A percentile compares a stretch with the other conserved stretches of the same genome.
Evolutionary conservation across 2,329 filamentous ascomycete genomes (phyloP).

Genomic region (Colletotrichum viniferum): DNA sequence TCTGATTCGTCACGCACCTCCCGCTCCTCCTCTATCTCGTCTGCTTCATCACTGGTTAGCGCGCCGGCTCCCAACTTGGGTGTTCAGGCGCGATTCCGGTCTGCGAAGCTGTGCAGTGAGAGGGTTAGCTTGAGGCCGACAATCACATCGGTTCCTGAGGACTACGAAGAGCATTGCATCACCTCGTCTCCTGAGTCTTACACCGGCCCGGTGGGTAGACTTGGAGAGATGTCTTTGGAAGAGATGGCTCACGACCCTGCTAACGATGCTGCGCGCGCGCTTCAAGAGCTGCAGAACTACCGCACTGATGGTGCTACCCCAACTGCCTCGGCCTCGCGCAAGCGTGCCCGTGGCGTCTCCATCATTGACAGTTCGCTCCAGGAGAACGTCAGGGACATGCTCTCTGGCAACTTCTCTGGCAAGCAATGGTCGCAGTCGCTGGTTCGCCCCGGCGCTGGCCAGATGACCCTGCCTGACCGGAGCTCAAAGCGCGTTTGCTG

Average conservation of each 20-base stretch:
- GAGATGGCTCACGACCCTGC: constrained; percentile 45
- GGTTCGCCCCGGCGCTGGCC: constrained; percentile 41
- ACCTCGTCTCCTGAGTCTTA: constrained; percentile 64
- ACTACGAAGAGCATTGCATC: constrained; percentile 54
- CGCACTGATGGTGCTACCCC: constrained; percentile 42
- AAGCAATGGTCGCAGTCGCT: constrained; percentile 41
- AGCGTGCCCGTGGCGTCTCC: constrained; percentile 65
- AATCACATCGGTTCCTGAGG: constrained; percentile 63
- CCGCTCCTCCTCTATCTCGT: constrained; percentile 69
- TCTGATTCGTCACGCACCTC: constrained; percentile 67
- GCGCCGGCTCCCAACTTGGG: constrained; percentile 64
- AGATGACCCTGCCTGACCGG: constrained; percentile 28
- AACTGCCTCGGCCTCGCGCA: constrained; percentile 43
- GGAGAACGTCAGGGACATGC: constrained; percentile 69
- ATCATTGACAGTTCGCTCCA: constrained; percentile 62
- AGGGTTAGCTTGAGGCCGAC: constrained; percentile 56
- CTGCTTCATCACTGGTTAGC: constrained; percentile 63
- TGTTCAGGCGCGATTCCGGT: constrained; percentile 68
- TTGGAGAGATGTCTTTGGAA: constrained; percentile 53
- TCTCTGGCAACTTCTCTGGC: constrained; percentile 43
- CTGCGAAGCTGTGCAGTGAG: constrained; percentile 62
- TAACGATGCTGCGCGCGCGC: constrained; percentile 59
- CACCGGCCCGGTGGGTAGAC: constrained; percentile 55
- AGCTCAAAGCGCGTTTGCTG: constrained; percentile 68
- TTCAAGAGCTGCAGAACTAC: constrained; percentile 66